Evolutionary conservation across 257 asterid species (phyloP).

Genomic region (Penstemon newberryi): DNA sequence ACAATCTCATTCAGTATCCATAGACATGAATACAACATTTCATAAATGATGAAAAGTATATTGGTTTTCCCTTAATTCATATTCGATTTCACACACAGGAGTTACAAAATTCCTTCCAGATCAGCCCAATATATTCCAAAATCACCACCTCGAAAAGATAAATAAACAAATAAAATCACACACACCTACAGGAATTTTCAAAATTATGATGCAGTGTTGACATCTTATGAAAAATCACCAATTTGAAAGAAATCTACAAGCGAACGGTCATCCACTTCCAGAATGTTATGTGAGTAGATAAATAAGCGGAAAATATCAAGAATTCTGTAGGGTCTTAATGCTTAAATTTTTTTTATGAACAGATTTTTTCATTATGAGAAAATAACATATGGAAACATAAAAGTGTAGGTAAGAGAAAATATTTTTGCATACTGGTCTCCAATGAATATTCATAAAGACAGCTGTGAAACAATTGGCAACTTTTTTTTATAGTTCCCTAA

Average conservation of each 20-base stretch:
- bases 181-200: background rate
- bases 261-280: background rate
- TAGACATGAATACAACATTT: background rate
- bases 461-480: too few relatives aligned
- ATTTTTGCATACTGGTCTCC: background rate
- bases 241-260: background rate
- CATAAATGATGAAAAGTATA: background rate
- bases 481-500: too few relatives aligned
- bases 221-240: too few relatives aligned
- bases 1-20: background rate
- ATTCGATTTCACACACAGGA: background rate
- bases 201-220: background rate
- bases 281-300: background rate
- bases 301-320: background rate
- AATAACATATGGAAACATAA: background rate
- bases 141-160: background rate
- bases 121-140: background rate
- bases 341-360: background rate
- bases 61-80: background rate
- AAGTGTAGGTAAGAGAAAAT: background rate
- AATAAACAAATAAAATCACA: background rate
- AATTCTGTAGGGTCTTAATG: background rate
- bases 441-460: too few relatives aligned
- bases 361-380: background rate
- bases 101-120: background rate